These are phyloP conservation scores for Fraxinus dipetala DNA, from an alignment of 305 asterid species.

Conservation along the genomic window DNA sequence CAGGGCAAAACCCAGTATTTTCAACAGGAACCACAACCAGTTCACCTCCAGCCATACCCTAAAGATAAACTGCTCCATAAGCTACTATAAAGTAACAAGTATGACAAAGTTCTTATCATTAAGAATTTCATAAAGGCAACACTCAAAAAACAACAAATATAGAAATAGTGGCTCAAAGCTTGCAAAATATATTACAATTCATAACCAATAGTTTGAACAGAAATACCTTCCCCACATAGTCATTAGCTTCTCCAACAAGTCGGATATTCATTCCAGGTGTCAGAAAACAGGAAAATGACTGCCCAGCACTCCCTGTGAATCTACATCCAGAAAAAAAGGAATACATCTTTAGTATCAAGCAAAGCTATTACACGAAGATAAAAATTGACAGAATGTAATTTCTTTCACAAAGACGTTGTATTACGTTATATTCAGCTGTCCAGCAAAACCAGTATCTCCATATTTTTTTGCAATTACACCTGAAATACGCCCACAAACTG, in stretches of 20 bases:
- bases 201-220: not conserved
- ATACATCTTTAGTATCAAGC: constrained; percentile 17
- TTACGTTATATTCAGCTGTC: constrained; percentile 89
- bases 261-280: constrained; percentile 98
- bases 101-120: not conserved
- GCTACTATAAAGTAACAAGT: constrained; percentile 5
- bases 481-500: constrained; percentile 96
- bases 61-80: constrained; percentile 13
- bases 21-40: constrained; percentile 81
- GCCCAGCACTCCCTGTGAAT: constrained; percentile 95
- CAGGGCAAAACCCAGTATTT: constrained; percentile 72
- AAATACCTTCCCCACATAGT: constrained; percentile 89
- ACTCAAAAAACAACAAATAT: not conserved
- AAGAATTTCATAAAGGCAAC: not conserved
- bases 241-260: constrained; percentile 91
- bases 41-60: constrained; percentile 99
- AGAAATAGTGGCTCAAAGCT: not conserved
- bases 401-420: not conserved
- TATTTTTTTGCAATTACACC: constrained; percentile 88
- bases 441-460: constrained; percentile 95
- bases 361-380: constrained; percentile 3
- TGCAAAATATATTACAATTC: not conserved
- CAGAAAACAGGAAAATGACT: constrained; percentile 83
- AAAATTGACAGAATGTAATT: not conserved
- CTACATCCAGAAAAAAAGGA: constrained; percentile 37